Conservation (phyloP, 129 eudicot genomes). For the Erigeron canadensis region DNA sequence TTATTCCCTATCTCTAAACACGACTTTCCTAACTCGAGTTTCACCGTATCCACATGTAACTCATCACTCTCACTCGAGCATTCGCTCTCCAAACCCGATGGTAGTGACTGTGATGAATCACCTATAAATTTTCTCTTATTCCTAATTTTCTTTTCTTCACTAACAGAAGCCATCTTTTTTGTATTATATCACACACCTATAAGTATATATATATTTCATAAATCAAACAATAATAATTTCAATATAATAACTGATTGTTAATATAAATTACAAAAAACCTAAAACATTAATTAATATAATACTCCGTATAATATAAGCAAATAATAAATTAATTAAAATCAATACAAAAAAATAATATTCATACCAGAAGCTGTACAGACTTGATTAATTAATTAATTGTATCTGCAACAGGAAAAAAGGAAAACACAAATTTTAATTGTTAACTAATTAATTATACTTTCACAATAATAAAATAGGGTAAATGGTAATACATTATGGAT, state of each 20-base stretch:
- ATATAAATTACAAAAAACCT: too few relatives aligned
- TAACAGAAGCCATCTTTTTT: conserved; percentile 64
- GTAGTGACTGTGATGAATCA: conserved; percentile 63
- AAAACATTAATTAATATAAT: too few relatives aligned
- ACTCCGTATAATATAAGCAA: too few relatives aligned
- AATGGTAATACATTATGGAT: too few relatives aligned
- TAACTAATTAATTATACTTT: background rate
- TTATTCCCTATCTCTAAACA: too few relatives aligned
- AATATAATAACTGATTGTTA: background rate
- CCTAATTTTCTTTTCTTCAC: conserved; percentile 80
- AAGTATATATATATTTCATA: conserved; percentile 15
- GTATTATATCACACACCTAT: conserved; percentile 20
- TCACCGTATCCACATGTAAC: conserved; percentile 40
- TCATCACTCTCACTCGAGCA: background rate
- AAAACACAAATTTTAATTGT: conserved; percentile 17
- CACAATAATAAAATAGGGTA: too few relatives aligned
- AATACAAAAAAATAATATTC: conserved; percentile 22
- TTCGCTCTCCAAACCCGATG: conserved; percentile 30
- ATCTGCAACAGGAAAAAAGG: conserved; percentile 34
- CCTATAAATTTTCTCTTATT: conserved; percentile 84
- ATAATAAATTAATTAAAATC: background rate
- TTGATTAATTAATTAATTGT: conserved; percentile 20
- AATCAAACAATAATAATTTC: conserved; percentile 1
- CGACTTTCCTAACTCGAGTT: conserved; percentile 70
- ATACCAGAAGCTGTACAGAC: conserved; percentile 40